Evolutionary conservation across 2,329 filamentous ascomycete species (phyloP).

Genomic region (Colletotrichum somersetense): DNA sequence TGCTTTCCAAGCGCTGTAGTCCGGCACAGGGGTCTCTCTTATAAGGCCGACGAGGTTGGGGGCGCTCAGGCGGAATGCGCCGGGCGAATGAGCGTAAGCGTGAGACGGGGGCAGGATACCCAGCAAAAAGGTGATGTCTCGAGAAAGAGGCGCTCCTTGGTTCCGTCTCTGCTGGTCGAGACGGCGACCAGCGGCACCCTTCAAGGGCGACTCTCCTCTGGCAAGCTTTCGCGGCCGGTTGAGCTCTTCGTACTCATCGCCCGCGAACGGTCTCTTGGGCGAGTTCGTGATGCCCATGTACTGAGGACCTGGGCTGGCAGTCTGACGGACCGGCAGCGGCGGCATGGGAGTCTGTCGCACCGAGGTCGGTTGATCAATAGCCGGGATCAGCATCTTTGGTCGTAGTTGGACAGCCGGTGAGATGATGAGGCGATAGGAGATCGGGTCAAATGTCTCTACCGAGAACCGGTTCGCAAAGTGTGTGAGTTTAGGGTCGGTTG

Average conservation of each 20-base stretch:
- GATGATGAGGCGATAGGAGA: constrained; percentile 83
- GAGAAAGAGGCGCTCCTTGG: constrained; percentile 77
- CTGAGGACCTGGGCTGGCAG: constrained; percentile 62
- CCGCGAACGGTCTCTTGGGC: constrained; percentile 71
- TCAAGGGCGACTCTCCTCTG: constrained; percentile 92
- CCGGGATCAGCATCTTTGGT: constrained; percentile 68
- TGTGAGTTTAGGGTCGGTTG: constrained; percentile 81
- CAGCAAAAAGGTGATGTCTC: constrained; percentile 74
- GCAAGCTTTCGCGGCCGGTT: constrained; percentile 87
- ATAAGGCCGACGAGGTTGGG: constrained; percentile 80
- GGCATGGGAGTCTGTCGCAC: constrained; percentile 60
- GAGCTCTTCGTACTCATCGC: constrained; percentile 79
- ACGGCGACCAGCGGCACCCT: constrained; percentile 87
- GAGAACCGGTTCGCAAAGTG: constrained; percentile 84
- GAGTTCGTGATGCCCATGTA: constrained; percentile 64
- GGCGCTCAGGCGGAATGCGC: constrained; percentile 76
- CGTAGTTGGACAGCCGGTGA: constrained; percentile 84
- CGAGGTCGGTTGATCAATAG: constrained; percentile 65
- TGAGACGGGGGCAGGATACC: constrained; percentile 81
- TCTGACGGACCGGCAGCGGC: constrained; percentile 48
- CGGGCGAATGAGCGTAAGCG: constrained; percentile 80
- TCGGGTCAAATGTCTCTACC: constrained; percentile 82
- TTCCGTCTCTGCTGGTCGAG: constrained; percentile 81
- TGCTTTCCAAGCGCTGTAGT: constrained; percentile 67
- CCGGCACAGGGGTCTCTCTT: constrained; percentile 74